Evolutionary conservation across 2,329 filamentous ascomycete genomes (phyloP), one percentile per base, ranked within the genome.

Genomic region (Colletotrichum sansevieriae): DNA sequence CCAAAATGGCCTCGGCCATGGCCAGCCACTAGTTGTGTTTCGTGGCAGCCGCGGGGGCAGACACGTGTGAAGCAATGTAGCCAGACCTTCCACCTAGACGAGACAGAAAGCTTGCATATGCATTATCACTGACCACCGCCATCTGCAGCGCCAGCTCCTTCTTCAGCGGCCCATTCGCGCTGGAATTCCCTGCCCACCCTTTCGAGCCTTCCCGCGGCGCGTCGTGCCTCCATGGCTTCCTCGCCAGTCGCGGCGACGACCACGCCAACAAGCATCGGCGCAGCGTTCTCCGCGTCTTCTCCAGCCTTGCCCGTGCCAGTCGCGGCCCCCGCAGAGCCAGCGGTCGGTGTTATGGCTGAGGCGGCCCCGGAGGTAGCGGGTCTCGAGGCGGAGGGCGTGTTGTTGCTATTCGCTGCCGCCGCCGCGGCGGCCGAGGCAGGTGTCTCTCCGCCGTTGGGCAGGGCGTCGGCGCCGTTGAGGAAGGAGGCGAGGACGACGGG

Each of bases 171-270:
- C 85, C 87, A 89, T 68, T 85, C 83, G 29, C 78, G 78, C 74
- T 90, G 88, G 55, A 90, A 84, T 54, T 84, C 83, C 66, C 83
- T 78, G 1, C 85, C 88, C 3, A 89, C 79, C 60, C 81, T 81
- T 77, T 90, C 87, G 11, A 90, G 75, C 64, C 83, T 80, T 0
- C 81, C 82, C 0, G 85, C 84, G 1, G 87, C 86, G 52, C 84
- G 81, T 10, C 85, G 81, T 2, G 87, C 88, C 65, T 88, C 86
- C 33, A 77, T 76, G 10, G 81, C 79, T 8, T 85, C 81, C 44
- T 85, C 82, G 1, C 83, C 78, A 3, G 79, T 79, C 5, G 80
- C 79, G 1, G 87, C 86, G 4, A 89, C 83, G 1, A 90, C 85
- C 10, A 88, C 77, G 20, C 83, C 82, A 33, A 90, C 78, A 12